These are phyloP conservation scores for Suillus cothurnatus DNA, from an alignment of 768 basidiomycete genomes.

Conservation along the genomic window DNA sequence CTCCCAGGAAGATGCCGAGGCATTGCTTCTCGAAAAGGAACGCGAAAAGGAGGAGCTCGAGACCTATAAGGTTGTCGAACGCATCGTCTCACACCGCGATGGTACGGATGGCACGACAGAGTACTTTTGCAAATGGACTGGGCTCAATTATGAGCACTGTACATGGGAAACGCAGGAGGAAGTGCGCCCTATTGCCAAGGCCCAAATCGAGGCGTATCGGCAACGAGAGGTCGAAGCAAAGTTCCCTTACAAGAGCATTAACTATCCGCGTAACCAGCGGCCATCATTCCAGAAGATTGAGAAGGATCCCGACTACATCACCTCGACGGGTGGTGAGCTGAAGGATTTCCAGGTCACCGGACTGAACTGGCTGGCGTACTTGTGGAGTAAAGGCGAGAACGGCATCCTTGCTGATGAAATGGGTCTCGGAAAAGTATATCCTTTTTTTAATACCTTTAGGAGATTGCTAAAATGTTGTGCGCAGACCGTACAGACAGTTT, in stretches of 20 bases:
- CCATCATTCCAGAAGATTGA: conserved; percentile 82
- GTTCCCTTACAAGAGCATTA: conserved; percentile 83
- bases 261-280: conserved; percentile 65
- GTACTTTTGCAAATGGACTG: conserved; percentile 98
- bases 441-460: conserved; percentile 9
- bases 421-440: conserved; percentile 90
- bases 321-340: conserved; percentile 73
- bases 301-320: conserved; percentile 87
- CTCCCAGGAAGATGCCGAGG: conserved; percentile 87
- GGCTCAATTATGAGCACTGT: conserved; percentile 90
- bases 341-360: conserved; percentile 99
- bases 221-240: conserved; percentile 73
- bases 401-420: conserved; percentile 99
- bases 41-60: conserved; percentile 91
- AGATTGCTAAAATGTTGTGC: conserved; percentile 16
- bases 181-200: conserved; percentile 74
- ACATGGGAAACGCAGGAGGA: conserved; percentile 93
- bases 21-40: conserved; percentile 86
- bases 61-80: conserved; percentile 87
- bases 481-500: conserved; percentile 93
- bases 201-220: conserved; percentile 79
- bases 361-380: conserved; percentile 97
- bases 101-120: conserved; percentile 60
- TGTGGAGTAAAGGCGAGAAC: conserved; percentile 94
- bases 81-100: conserved; percentile 82